Evolutionary conservation across 768 basidiomycete genomes (phyloP), one percentile per base, ranked within the genome.

Genomic region (Mycena rosella): DNA sequence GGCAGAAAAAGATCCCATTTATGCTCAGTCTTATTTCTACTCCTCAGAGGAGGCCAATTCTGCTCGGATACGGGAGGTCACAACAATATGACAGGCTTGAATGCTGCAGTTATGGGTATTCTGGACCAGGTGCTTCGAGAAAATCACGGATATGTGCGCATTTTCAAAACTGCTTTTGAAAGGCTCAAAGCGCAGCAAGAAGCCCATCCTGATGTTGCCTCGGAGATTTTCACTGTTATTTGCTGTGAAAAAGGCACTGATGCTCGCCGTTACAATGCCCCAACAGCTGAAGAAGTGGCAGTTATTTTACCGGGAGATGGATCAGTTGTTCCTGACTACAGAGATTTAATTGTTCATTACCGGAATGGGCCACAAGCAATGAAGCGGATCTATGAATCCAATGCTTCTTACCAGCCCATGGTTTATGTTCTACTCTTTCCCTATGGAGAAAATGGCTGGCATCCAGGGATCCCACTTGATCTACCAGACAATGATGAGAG

Each of bases 241-340:
- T 40, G 44, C 22, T 59, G 58, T 38, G 42, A 40, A 9, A 29
- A 22, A 20, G 60, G 40, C 4, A 53, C 59, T 26, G 83, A 85
- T 75, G 68, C 55, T 0, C 73, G 78, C 5, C 60, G 74, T 18
- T 83, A 85, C 55, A 84, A 85, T 69, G 63, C 80, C 0, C 82
- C 84, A 2, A 79, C 77, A 32, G 74, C 78, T 0, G 69, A 81
- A 48, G 84, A 85, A 49, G 77, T 85, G 54, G 83, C 78, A 49
- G 79, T 76, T 0, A 70, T 85, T 18, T 44, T 84, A 42, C 79
- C 80, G 2, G 73, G 76, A 73, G 78, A 72, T 15, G 60, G 67
- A 2, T 32, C 73, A 8, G 24, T 52, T 14, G 60, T 68, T 1
- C 18, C 73, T 22, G 38, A 61, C 24, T 22, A 61, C 27, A 20